Percentiles rank a stretch among this genome's conserved stretches.
phyloP scores from a whole-genome alignment of 768 basidiomycete species.

The Hericium coralloides region DNA sequence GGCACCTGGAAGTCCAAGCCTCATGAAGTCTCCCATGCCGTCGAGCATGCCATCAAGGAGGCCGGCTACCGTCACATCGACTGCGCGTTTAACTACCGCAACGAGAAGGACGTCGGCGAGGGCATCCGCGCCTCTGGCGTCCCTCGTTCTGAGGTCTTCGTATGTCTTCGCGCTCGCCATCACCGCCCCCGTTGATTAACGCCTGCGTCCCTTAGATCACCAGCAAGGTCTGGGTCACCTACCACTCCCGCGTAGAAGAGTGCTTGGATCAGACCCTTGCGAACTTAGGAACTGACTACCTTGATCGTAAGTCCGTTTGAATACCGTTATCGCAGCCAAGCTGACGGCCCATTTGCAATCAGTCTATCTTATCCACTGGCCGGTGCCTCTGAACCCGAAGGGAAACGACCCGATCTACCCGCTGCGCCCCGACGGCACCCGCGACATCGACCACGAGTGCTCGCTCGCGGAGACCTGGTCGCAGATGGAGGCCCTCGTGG shows the following conservation, averaged over 20 bases:
- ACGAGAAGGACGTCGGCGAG: conserved; percentile 77
- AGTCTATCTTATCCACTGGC: conserved; percentile 76
- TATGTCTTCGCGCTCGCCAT: conserved; percentile 17
- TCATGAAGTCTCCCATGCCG: conserved; percentile 64
- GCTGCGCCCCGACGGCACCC: conserved; percentile 48
- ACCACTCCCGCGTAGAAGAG: conserved; percentile 64
- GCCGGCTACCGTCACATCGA: conserved; percentile 72
- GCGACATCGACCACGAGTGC: conserved; percentile 63
- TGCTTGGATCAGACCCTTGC: conserved; percentile 67
- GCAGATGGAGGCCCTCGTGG: conserved; percentile 68
- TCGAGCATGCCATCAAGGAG: conserved; percentile 63
- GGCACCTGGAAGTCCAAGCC: conserved; percentile 79
- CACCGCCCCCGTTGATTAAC: background rate
- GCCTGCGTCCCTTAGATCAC: conserved; percentile 40
- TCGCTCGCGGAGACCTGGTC: conserved; percentile 70
- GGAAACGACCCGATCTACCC: conserved; percentile 58
- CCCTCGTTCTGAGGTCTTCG: conserved; percentile 63
- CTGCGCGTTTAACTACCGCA: conserved; percentile 64
- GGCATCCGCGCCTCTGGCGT: conserved; percentile 74
- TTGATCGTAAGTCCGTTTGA: conserved; percentile 50
- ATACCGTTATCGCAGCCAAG: background rate
- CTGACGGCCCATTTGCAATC: background rate
- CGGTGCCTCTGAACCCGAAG: conserved; percentile 61
- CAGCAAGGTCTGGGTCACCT: conserved; percentile 62
- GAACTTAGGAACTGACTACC: conserved; percentile 76